phyloP scores from a whole-genome alignment of 345 rosid genomes.

The Fremontodendron californicum region DNA sequence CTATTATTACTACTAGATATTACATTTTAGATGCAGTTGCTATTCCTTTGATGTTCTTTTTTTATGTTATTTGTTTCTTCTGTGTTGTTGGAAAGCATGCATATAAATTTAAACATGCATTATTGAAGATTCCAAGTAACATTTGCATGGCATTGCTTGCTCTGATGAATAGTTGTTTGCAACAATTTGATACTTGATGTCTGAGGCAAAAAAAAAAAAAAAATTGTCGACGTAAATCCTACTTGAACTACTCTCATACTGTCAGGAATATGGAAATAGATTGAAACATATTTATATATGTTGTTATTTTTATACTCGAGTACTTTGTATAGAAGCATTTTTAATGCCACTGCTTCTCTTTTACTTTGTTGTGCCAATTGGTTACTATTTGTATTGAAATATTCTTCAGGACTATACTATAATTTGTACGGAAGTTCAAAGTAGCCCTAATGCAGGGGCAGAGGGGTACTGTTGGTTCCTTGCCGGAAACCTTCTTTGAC shows the following conservation, averaged over 20 bases:
- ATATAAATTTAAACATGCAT: neutral
- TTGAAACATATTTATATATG: neutral
- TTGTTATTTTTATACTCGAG: neutral
- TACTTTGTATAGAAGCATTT: neutral
- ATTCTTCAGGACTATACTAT: slow-evolving; percentile 20
- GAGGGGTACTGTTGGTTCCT: slow-evolving; percentile 65
- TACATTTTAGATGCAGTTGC: neutral
- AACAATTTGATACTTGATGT: neutral
- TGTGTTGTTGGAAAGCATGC: neutral
- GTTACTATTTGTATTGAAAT: slow-evolving; percentile 22
- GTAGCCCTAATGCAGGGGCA: slow-evolving; percentile 78
- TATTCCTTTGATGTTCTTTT: neutral
- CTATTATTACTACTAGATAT: neutral
- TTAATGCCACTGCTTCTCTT: neutral
- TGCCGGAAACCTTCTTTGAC: slow-evolving; percentile 70
- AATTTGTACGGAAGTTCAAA: slow-evolving; percentile 13
- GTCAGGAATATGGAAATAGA: neutral
- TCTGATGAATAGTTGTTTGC: neutral
- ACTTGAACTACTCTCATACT: neutral
- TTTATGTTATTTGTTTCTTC: neutral
- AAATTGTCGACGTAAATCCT: neutral
- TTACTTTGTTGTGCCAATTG: slow-evolving; percentile 14
- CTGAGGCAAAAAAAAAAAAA: neutral
- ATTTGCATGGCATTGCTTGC: neutral
- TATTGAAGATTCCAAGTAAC: neutral